These are phyloP conservation scores for Hydrangea macrophylla DNA, from an alignment of 148 eudicot genomes.

Conservation along the genomic window DNA sequence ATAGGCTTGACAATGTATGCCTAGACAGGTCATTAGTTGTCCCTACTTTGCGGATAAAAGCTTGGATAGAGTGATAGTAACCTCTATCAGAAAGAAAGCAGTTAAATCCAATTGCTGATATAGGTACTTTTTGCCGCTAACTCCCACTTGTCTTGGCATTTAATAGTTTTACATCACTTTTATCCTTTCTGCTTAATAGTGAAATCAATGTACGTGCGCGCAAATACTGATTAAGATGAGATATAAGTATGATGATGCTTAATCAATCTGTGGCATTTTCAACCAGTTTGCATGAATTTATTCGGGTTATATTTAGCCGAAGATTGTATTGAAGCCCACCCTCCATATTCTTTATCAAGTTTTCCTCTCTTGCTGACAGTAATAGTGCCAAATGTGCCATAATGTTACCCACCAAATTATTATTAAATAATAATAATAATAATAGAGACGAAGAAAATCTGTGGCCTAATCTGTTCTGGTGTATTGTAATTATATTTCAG, in stretches of 20 bases:
- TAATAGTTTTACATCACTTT: background rate
- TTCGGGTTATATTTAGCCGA: background rate
- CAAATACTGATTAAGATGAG: background rate
- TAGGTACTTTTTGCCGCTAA: background rate
- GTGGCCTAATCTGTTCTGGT: background rate
- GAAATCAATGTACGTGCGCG: background rate
- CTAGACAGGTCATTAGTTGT: background rate
- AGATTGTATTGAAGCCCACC: background rate
- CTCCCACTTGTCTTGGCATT: background rate
- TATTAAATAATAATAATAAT: too few relatives aligned
- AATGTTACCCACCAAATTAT: background rate
- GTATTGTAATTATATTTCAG: conserved; percentile 26
- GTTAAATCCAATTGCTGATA: background rate
- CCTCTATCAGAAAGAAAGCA: background rate
- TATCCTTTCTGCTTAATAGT: background rate
- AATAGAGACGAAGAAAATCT: background rate
- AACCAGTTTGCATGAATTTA: background rate
- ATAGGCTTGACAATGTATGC: background rate
- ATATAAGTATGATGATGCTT: background rate
- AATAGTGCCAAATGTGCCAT: background rate
- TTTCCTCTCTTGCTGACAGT: background rate
- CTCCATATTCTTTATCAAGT: background rate
- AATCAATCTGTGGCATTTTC: background rate
- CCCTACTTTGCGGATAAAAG: background rate
- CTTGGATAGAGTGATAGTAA: background rate